phyloP scores from a whole-genome alignment of 768 basidiomycete genomes.

The Kwoniella bestiolae region DNA sequence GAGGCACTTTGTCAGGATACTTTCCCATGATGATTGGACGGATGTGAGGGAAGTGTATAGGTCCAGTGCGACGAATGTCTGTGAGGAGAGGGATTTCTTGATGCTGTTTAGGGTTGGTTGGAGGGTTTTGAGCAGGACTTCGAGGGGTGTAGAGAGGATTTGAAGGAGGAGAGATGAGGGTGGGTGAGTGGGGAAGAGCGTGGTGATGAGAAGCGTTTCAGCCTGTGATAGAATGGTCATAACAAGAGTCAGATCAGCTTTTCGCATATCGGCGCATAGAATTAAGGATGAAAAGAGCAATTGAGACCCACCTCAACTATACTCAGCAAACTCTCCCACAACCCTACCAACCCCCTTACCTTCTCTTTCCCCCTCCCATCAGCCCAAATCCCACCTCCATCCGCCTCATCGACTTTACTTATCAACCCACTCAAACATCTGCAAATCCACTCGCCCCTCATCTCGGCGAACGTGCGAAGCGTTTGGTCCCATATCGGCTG shows the following conservation, averaged over 20 bases:
- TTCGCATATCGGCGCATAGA: no score
- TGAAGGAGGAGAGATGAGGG: constrained; percentile 29
- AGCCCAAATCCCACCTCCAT: constrained; percentile 50
- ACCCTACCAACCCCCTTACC: constrained; percentile 31
- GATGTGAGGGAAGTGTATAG: constrained; percentile 43
- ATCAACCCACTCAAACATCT: constrained; percentile 38
- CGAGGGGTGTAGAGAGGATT: constrained; percentile 25
- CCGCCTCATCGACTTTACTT: constrained; percentile 43
- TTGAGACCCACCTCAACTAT: constrained; percentile 48
- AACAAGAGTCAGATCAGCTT: neutral
- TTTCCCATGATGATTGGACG: constrained; percentile 40
- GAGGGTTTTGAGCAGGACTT: constrained; percentile 25
- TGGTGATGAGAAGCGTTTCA: constrained; percentile 49
- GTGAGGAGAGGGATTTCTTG: constrained; percentile 44
- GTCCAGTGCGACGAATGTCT: constrained; percentile 52
- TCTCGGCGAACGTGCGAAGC: constrained; percentile 23
- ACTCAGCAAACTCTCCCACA: constrained; percentile 46
- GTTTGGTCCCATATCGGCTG: constrained; percentile 28
- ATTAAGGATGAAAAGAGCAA: no score
- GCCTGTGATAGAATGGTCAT: constrained; percentile 30
- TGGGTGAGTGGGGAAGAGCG: constrained; percentile 43
- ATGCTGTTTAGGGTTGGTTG: constrained; percentile 42
- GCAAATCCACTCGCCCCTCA: constrained; percentile 43
- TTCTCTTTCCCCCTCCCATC: constrained; percentile 43
- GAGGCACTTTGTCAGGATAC: constrained; percentile 35